A percentile compares a stretch with the other conserved stretches of the same genome.
Conservation (phyloP, 768 basidiomycete species). For the Mycena alexandri region DNA sequence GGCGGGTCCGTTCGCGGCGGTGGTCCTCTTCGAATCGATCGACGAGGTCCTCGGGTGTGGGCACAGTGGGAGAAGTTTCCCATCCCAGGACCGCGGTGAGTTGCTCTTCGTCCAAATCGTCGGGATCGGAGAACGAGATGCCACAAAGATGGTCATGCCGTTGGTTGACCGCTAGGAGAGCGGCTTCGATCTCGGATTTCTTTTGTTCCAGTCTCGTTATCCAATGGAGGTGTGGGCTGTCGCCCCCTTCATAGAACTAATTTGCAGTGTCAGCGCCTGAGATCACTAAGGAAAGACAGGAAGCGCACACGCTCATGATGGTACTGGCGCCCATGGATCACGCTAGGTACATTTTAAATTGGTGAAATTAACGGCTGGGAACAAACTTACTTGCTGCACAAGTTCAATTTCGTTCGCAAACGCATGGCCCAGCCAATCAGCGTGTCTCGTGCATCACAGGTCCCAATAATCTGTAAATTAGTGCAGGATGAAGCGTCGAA, state of each 20-base stretch:
- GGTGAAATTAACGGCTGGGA: too few species aligned
- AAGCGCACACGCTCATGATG: slow-evolving; percentile 21
- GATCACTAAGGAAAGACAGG: not conserved
- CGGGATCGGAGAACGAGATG: not conserved
- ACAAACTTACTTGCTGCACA: slow-evolving; percentile 7
- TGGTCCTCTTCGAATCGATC: slow-evolving; percentile 19
- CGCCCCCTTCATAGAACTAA: slow-evolving; percentile 25
- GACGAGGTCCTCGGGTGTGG: not conserved
- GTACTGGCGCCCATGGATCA: slow-evolving; percentile 19
- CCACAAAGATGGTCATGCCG: slow-evolving; percentile 23
- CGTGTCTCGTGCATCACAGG: not conserved
- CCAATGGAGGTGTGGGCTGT: slow-evolving; percentile 1
- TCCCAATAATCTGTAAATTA: not conserved
- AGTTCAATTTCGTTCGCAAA: slow-evolving; percentile 2
- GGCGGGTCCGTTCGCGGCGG: slow-evolving; percentile 11
- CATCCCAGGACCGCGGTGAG: slow-evolving; percentile 23
- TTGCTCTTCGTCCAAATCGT: slow-evolving; percentile 17
- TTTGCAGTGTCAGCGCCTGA: not conserved
- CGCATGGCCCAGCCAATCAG: slow-evolving; percentile 5
- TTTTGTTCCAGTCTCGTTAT: not conserved
- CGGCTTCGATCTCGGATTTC: not conserved
- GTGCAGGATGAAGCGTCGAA: slow-evolving; percentile 16
- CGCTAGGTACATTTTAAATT: not conserved
- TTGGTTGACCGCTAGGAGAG: slow-evolving; percentile 7
- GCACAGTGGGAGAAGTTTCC: not conserved